Conservation (phyloP, 2,329 filamentous ascomycete species). For the Nemania diffusa region DNA sequence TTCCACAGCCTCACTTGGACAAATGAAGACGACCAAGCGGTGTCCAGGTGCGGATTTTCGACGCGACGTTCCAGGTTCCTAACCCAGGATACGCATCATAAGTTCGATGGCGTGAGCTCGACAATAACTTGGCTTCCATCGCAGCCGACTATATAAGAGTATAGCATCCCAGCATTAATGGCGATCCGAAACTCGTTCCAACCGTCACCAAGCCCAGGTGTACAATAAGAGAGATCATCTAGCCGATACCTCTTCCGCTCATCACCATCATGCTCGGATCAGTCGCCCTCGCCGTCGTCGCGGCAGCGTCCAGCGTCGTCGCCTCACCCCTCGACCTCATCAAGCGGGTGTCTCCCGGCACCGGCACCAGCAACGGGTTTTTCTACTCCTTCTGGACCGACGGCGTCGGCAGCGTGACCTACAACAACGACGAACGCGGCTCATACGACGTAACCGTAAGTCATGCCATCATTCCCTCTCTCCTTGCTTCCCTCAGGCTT, state of each 20-base stretch:
- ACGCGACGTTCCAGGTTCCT: conserved; percentile 25
- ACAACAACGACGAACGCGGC: conserved; percentile 64
- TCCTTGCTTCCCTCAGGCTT: background rate
- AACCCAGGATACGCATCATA: conserved; percentile 3
- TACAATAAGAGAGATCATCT: conserved; percentile 1
- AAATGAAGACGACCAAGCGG: conserved; percentile 4
- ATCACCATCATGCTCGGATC: conserved; percentile 32
- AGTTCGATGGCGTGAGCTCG: background rate
- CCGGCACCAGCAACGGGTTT: conserved; percentile 66
- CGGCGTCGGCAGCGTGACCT: conserved; percentile 60
- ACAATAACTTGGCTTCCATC: background rate
- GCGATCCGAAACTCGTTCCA: background rate
- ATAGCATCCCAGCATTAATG: background rate
- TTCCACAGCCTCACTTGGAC: conserved; percentile 28
- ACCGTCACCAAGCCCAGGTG: conserved; percentile 3
- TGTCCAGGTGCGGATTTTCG: conserved; percentile 20
- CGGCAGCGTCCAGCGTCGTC: conserved; percentile 24
- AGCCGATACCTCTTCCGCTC: background rate
- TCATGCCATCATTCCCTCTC: background rate
- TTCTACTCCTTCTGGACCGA: conserved; percentile 72
- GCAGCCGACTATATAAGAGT: conserved; percentile 19
- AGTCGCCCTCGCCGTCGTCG: conserved; percentile 28
- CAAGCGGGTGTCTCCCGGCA: conserved; percentile 54
- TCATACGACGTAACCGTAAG: conserved; percentile 56
- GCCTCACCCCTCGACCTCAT: conserved; percentile 44